Evolutionary conservation across 805 yeast genomes (phyloP).

Genomic region (Starmerella bacillaris): DNA sequence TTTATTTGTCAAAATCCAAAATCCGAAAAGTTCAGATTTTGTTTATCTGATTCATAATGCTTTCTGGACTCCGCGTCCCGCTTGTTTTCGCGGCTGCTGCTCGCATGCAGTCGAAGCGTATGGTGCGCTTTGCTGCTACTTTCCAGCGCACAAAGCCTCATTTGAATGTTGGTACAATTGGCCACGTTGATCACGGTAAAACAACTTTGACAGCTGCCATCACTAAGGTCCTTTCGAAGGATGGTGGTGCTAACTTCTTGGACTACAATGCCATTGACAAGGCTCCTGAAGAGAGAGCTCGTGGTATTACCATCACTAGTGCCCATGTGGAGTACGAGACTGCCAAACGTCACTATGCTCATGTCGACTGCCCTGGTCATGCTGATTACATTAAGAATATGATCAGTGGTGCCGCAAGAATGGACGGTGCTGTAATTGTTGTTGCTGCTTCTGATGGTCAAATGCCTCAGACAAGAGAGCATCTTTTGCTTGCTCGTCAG

Average conservation of each 20-base stretch:
- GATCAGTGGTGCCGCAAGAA: slow-evolving; percentile 99
- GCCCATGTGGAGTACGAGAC: slow-evolving; percentile 98
- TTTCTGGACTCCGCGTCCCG: too few species aligned
- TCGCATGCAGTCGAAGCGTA: too few species aligned
- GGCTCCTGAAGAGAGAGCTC: slow-evolving; percentile 98
- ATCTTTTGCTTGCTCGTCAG: slow-evolving; percentile 93
- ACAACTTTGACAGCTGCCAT: slow-evolving; percentile 97
- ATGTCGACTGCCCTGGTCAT: slow-evolving; percentile 98
- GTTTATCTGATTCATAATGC: too few species aligned
- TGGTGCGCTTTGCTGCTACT: slow-evolving; percentile 37
- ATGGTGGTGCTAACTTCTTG: slow-evolving; percentile 84
- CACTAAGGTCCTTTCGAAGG: slow-evolving; percentile 76
- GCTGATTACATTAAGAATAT: slow-evolving; percentile 96
- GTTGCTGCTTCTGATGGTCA: slow-evolving; percentile 99
- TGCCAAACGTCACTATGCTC: slow-evolving; percentile 86
- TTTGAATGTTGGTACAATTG: slow-evolving; percentile 92
- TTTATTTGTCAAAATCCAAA: too few species aligned
- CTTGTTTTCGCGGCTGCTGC: too few species aligned
- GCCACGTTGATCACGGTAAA: slow-evolving; percentile 98
- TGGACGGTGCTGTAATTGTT: slow-evolving; percentile 98
- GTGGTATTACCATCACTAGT: slow-evolving; percentile 96
- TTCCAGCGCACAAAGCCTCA: slow-evolving; percentile 94
- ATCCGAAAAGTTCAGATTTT: too few species aligned
- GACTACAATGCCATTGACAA: slow-evolving; percentile 87
- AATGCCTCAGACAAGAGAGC: slow-evolving; percentile 99